Evolutionary conservation across 345 rosid genomes (phyloP), one percentile per base, ranked within the genome.

Genomic region (Alliaria petiolata): DNA sequence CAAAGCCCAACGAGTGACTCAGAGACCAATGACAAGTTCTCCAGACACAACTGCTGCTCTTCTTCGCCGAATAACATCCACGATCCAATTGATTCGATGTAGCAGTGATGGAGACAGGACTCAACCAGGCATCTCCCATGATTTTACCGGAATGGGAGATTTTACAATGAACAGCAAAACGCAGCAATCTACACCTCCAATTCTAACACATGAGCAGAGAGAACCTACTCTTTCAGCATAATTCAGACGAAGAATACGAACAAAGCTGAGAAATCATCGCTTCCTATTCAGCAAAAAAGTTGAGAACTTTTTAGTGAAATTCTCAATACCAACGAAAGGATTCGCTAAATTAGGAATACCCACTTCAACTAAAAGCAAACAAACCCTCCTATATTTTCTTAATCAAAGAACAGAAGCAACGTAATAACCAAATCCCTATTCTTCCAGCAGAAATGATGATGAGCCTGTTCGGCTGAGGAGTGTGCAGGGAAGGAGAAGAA

Each of bases 71-170:
- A 35, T 7, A 17, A 47, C 45, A 40, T 58, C 68, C 42, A 67
- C 63, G 61, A 69, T 56, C 56, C 47, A 83, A 63, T 14, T 73
- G 76, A 69, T 71, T 70, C 43, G 72, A 45, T 22, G 72, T 40
- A 42, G 52, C 42, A 33, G 35, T 53, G 74, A 62, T 51, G 33
- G 81, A 74, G 43, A 70, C 50, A 47, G 76, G 70, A 64, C 59
- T 76, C 57, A 74, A 70, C 76, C 58, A 71, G 0, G 78, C 14
- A 46, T 78, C 85, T 35, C 58, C 71, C 85, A 74, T 70, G 44
- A 56, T 51, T 9, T 39, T 40, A 60, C 56, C 22, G 7, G 55
- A 35, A 4, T 12, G 1, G 25, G 55, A 40, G 54, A 28, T n/a
- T n/a, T n/a, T 39, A n/a, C 35, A 38, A 38, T 40, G 40, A 28